Evolutionary conservation across 768 basidiomycete species (phyloP).

Genomic region (Termitomyces sp.): DNA sequence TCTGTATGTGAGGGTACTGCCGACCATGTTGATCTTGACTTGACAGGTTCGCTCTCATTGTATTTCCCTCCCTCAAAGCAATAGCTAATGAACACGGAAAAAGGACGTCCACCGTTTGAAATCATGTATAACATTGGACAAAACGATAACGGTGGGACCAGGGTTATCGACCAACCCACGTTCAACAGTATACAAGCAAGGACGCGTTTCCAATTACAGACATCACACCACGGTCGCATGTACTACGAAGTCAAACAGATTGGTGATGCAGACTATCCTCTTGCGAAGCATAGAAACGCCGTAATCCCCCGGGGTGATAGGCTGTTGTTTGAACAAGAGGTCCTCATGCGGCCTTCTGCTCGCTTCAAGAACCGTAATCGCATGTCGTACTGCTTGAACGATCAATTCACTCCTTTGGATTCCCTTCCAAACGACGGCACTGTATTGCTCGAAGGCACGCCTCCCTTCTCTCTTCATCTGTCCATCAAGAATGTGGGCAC

Average conservation of each 20-base stretch:
- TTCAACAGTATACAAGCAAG: slow-evolving; percentile 83
- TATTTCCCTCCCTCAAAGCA: neutral
- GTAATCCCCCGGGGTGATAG: slow-evolving; percentile 68
- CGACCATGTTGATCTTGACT: slow-evolving; percentile 80
- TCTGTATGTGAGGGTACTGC: slow-evolving; percentile 81
- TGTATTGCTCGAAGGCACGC: slow-evolving; percentile 73
- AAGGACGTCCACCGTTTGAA: slow-evolving; percentile 91
- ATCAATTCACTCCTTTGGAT: slow-evolving; percentile 57
- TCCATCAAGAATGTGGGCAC: slow-evolving; percentile 75
- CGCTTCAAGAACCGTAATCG: slow-evolving; percentile 67
- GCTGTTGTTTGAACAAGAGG: slow-evolving; percentile 81
- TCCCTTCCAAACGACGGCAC: slow-evolving; percentile 50
- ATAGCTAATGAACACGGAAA: neutral
- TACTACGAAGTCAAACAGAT: slow-evolving; percentile 91
- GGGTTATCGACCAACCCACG: slow-evolving; percentile 69
- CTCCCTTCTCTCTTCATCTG: slow-evolving; percentile 80
- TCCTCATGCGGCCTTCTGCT: slow-evolving; percentile 77
- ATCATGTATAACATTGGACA: slow-evolving; percentile 85
- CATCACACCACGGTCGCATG: slow-evolving; percentile 71
- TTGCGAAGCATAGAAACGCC: slow-evolving; percentile 58
- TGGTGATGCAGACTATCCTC: slow-evolving; percentile 81
- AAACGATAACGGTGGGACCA: slow-evolving; percentile 66
- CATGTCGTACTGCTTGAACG: slow-evolving; percentile 73
- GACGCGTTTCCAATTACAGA: slow-evolving; percentile 80
- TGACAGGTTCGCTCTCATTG: slow-evolving; percentile 51